These are phyloP conservation scores for Scheffersomyces amazonensis DNA, from an alignment of 805 yeast species.

Conservation along the genomic window DNA sequence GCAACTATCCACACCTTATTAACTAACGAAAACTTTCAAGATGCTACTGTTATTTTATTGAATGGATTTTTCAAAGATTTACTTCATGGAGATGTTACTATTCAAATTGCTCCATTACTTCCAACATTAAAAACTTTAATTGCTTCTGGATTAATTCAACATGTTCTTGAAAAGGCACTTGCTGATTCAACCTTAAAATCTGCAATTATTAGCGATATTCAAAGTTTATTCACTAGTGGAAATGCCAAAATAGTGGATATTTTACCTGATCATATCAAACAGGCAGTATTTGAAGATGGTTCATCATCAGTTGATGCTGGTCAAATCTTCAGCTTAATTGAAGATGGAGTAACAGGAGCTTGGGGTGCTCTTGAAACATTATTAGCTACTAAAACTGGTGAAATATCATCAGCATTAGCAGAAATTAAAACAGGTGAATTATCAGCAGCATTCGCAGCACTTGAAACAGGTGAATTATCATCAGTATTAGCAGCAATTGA, in stretches of 20 bases:
- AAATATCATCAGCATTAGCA: neutral
- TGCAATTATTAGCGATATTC: slow-evolving; percentile 13
- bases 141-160: slow-evolving; percentile 21
- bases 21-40: slow-evolving; percentile 20
- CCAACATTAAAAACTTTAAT: slow-evolving; percentile 18
- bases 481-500: neutral
- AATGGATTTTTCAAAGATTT: slow-evolving; percentile 20
- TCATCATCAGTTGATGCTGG: neutral
- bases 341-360: too few species aligned
- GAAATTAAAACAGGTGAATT: neutral
- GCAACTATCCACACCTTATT: slow-evolving; percentile 21
- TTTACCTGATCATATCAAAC: neutral
- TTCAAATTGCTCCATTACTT: slow-evolving; percentile 15
- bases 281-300: neutral
- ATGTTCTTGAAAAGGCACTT: slow-evolving; percentile 20
- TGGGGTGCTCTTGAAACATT: neutral
- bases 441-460: neutral
- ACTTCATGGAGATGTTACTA: slow-evolving; percentile 10
- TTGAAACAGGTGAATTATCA: neutral
- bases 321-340: too few species aligned
- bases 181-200: slow-evolving; percentile 16
- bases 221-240: neutral
- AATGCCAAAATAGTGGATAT: neutral
- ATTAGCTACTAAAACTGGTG: neutral
- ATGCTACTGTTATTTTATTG: slow-evolving; percentile 18